Conservation (phyloP, 805 yeast species). For the Wickerhamomyces silvicola region DNA sequence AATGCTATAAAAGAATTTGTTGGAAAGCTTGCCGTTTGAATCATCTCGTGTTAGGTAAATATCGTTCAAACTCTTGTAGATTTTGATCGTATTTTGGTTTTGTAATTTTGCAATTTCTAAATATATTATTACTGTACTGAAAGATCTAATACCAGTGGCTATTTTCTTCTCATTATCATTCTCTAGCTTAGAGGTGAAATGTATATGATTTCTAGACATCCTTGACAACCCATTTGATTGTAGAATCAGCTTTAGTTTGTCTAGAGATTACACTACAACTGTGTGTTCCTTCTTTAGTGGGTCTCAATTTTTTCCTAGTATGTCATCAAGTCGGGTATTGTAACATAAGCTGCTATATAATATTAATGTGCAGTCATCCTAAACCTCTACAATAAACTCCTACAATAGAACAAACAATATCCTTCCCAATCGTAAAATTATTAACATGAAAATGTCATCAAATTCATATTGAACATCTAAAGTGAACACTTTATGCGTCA, state of each 20-base stretch:
- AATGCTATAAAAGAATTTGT: conserved; percentile 36
- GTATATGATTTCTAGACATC: conserved; percentile 83
- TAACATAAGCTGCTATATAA: not conserved
- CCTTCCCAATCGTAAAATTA: too few species aligned
- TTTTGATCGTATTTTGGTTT: conserved; percentile 31
- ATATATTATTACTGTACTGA: conserved; percentile 50
- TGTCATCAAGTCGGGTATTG: not conserved
- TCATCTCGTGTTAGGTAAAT: conserved; percentile 68
- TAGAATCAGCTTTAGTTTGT: conserved; percentile 42
- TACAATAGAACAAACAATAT: too few species aligned
- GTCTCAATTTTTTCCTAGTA: not conserved
- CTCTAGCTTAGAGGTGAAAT: conserved; percentile 62
- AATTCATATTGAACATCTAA: not conserved
- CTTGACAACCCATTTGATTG: conserved; percentile 48
- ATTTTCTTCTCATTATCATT: conserved; percentile 35
- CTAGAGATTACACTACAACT: not conserved
- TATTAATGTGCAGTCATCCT: too few species aligned
- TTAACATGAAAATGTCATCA: not conserved
- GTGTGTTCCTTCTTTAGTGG: not conserved
- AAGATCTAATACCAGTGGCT: conserved; percentile 69
- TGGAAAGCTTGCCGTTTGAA: conserved; percentile 42
- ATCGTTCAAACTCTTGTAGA: conserved; percentile 64
- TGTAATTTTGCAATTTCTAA: conserved; percentile 49
- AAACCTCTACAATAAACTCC: too few species aligned
- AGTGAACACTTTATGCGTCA: not conserved